Base-by-base conservation (phyloP, 192 early-diverging fungal species). In the Coemansia guatemalensis region DNA sequence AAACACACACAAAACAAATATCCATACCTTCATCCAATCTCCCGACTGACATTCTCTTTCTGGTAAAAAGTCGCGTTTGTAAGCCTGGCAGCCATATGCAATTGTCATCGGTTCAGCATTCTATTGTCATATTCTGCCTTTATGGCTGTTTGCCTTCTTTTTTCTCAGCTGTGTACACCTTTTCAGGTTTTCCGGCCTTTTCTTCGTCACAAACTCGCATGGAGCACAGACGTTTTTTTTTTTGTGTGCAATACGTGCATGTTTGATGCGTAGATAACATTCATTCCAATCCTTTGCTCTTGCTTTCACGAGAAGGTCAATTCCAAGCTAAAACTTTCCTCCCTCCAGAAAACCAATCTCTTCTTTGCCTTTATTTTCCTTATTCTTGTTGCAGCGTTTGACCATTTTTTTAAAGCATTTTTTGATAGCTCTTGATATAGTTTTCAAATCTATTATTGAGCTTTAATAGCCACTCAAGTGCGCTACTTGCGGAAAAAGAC, bases 351-450 rank as follows among this genome's bases (percentile, higher is more conserved):
- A 18, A 56, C 54, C 27, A 17, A 33, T 56, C 54, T 56, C 54
- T 56, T 55, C 53, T 55, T 55, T 55, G 26, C 24, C 26, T 26
- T 1, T 8, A 55, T 29, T 53, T 50, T 53, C 12, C 22, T 29
- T 55, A 55, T 55, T 17, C 11, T 21, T 53, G 17, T 23, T 22
- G 9, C 24, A 26, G 0, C 9, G 21, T 53, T 53, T 53, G 14
- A 44, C 9, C 27, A 29, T 3, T 17, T 56, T 53, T 53, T 23
- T 56, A n/a, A n/a, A n/a, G n/a, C 12, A 6, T 33, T 20, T 33
- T 56, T 33, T 44, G 14, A 21, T 56, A 33, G 54, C 26, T 18
- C 14, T 18, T 56, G 54, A n/a, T 56, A 30, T 56, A 29, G 33
- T 33, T 30, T 17, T 30, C 7, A 26, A 44, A 44, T 17, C 39